phyloP scores from a whole-genome alignment of 1,139 yeast genomes.

The Meyerozyma smithsonii region DNA sequence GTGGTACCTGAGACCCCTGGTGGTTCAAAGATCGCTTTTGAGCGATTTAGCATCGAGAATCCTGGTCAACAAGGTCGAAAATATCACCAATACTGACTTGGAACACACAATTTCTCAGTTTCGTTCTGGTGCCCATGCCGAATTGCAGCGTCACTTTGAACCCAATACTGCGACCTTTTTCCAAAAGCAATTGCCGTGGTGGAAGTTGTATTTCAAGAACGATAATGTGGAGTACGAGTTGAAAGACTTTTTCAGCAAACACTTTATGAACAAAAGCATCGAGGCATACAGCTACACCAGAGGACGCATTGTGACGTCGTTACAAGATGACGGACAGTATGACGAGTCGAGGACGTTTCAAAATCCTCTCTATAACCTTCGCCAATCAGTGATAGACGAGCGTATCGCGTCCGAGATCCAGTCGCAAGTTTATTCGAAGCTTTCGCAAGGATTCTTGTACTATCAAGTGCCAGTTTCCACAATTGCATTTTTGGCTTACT shows the following conservation, averaged over 20 bases:
- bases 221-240: slow-evolving; percentile 45
- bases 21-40: slow-evolving; percentile 22
- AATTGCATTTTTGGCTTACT: slow-evolving; percentile 28
- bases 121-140: slow-evolving; percentile 31
- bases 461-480: slow-evolving; percentile 39
- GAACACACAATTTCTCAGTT: slow-evolving; percentile 24
- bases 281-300: slow-evolving; percentile 34
- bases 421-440: slow-evolving; percentile 30
- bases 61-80: neutral
- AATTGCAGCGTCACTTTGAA: slow-evolving; percentile 31
- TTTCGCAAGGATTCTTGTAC: slow-evolving; percentile 28
- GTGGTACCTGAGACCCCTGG: slow-evolving; percentile 22
- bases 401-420: slow-evolving; percentile 32
- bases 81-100: neutral
- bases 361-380: slow-evolving; percentile 33
- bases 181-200: slow-evolving; percentile 33
- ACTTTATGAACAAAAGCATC: slow-evolving; percentile 38
- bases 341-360: slow-evolving; percentile 6
- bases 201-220: slow-evolving; percentile 40
- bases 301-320: slow-evolving; percentile 31
- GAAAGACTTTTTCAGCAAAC: slow-evolving; percentile 32
- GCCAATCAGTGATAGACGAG: slow-evolving; percentile 23
- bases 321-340: slow-evolving; percentile 17
- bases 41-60: slow-evolving; percentile 16
- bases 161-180: slow-evolving; percentile 31